These are phyloP conservation scores for Dryadomyces sulphureus DNA, from an alignment of 2,329 filamentous ascomycete genomes.

Conservation along the genomic window DNA sequence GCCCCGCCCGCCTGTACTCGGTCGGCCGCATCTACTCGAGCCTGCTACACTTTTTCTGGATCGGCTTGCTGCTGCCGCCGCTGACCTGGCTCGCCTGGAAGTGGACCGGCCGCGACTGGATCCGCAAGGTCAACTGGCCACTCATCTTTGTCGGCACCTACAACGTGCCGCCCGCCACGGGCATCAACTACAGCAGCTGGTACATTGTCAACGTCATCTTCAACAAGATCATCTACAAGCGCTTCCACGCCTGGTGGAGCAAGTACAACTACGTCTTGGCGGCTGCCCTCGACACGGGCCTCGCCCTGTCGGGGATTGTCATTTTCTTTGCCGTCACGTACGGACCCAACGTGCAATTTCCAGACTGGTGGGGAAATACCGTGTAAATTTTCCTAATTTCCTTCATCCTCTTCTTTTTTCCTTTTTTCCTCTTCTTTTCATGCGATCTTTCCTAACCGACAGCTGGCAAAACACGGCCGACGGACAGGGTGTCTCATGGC, in stretches of 20 bases:
- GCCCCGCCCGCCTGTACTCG: conserved; percentile 31
- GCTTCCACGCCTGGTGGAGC: conserved; percentile 29
- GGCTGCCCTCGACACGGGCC: conserved; percentile 18
- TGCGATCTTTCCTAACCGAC: not conserved
- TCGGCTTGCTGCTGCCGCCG: conserved; percentile 25
- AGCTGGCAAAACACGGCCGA: conserved; percentile 20
- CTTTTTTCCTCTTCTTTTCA: not conserved
- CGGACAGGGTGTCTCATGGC: conserved; percentile 17
- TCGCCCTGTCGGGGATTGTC: conserved; percentile 19
- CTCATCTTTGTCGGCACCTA: conserved; percentile 22
- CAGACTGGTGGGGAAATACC: conserved; percentile 21
- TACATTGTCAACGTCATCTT: conserved; percentile 30
- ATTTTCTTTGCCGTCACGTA: conserved; percentile 22
- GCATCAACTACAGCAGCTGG: conserved; percentile 21
- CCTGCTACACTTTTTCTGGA: conserved; percentile 36
- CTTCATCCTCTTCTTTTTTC: not conserved
- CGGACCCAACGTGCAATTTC: conserved; percentile 17
- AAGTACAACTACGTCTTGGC: conserved; percentile 27
- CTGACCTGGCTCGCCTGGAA: conserved; percentile 26
- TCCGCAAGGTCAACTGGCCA: conserved; percentile 21
- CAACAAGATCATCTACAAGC: conserved; percentile 26
- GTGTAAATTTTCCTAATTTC: conserved; percentile 14
- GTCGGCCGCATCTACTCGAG: conserved; percentile 29
- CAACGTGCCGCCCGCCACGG: conserved; percentile 22
- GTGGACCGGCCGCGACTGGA: conserved; percentile 17